Evolutionary conservation across 1,284 basidiomycete genomes (phyloP).

Genomic region (Hymenochaete sp.): DNA sequence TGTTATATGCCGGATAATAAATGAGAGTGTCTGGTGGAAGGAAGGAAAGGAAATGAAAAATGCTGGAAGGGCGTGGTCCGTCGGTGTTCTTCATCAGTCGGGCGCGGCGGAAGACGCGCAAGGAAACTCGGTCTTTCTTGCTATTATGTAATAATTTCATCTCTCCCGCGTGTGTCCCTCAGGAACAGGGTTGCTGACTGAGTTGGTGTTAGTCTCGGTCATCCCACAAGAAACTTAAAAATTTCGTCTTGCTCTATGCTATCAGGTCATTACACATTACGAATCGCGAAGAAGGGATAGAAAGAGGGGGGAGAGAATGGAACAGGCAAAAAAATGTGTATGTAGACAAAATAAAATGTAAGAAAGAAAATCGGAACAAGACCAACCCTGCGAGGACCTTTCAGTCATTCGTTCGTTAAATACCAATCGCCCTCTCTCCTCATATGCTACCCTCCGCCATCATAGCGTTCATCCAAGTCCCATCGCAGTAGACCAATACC

Average conservation of each 20-base stretch:
- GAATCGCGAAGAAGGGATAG: constrained; percentile 4
- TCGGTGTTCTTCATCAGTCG: neutral
- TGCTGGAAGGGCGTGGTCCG: neutral
- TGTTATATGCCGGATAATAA: too few relatives aligned
- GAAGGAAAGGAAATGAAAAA: neutral
- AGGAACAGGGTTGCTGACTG: neutral
- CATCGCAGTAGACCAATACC: constrained; percentile 2
- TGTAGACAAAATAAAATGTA: constrained; percentile 7
- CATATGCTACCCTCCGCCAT: neutral
- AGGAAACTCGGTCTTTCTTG: neutral
- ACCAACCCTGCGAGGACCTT: too few relatives aligned
- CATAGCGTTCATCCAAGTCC: neutral
- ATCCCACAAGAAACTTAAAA: neutral
- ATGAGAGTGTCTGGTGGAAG: too few relatives aligned
- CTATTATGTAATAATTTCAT: neutral
- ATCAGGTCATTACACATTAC: too few relatives aligned
- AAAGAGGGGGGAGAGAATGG: neutral
- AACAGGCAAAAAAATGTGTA: neutral
- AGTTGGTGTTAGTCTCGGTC: neutral
- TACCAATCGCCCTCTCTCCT: neutral
- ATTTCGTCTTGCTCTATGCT: constrained; percentile 10
- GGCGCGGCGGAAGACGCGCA: neutral
- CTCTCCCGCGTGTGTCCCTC: neutral
- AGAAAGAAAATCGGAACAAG: too few relatives aligned
- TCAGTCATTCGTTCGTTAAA: too few relatives aligned